phyloP scores from a whole-genome alignment of 306 rosid genomes.

The Purshia tridentata region DNA sequence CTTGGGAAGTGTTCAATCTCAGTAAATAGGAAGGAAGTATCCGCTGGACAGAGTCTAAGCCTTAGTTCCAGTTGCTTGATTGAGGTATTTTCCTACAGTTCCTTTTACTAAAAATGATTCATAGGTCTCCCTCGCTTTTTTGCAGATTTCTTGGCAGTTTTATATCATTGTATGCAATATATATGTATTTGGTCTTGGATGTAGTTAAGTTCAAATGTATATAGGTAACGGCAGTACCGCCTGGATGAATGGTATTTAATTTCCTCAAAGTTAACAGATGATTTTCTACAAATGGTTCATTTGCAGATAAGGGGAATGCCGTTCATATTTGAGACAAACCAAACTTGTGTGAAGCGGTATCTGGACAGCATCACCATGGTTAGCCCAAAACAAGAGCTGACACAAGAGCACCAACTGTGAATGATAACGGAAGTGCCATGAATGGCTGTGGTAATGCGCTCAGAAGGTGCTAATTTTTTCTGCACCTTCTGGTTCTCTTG shows the following conservation, averaged over 20 bases:
- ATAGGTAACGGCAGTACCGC: background rate
- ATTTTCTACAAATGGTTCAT: constrained; percentile 25
- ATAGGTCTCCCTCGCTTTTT: background rate
- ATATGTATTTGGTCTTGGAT: background rate
- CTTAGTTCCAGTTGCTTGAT: constrained; percentile 69
- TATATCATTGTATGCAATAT: background rate
- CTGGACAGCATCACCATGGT: constrained; percentile 41
- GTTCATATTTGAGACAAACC: constrained; percentile 71
- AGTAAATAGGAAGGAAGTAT: constrained; percentile 74
- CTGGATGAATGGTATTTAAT: background rate
- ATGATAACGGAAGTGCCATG: constrained; percentile 36
- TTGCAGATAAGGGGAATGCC: constrained; percentile 78
- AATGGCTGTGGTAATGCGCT: constrained; percentile 12
- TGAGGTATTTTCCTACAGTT: constrained; percentile 63
- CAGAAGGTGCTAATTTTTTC: constrained; percentile 57
- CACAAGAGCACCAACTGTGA: constrained; percentile 29
- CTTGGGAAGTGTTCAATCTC: constrained; percentile 66
- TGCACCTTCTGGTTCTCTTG: constrained; percentile 25
- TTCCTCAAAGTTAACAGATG: constrained; percentile 11
- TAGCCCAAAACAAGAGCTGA: constrained; percentile 19
- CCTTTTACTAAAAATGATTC: background rate
- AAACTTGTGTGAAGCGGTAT: constrained; percentile 55
- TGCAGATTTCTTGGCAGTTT: background rate
- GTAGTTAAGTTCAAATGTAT: background rate
- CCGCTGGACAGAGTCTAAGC: constrained; percentile 56